phyloP scores from a whole-genome alignment of 75 land plant species.

The Selaginella moellendorffii region DNA sequence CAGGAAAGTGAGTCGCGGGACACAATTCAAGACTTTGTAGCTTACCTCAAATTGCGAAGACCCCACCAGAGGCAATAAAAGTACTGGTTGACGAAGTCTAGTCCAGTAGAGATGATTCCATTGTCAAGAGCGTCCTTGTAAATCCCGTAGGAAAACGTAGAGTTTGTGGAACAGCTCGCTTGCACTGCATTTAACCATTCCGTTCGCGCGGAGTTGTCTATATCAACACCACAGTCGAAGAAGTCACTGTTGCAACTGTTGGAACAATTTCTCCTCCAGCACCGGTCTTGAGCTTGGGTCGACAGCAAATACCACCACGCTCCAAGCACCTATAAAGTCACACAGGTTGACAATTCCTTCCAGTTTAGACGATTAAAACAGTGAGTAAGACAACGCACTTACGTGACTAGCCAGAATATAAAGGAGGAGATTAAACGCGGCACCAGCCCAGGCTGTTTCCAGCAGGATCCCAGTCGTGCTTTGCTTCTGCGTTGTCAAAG shows the following conservation, averaged over 20 bases:
- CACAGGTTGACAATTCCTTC: too few relatives aligned
- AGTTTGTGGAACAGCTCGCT: background rate
- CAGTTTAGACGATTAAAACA: too few relatives aligned
- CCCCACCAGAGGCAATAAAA: slow-evolving; percentile 97
- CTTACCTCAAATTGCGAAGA: slow-evolving; percentile 68
- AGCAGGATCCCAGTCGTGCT: slow-evolving; percentile 63
- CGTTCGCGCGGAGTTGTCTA: background rate
- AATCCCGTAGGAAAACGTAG: slow-evolving; percentile 42
- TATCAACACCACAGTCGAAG: slow-evolving; percentile 40
- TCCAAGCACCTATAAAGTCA: slow-evolving; percentile 54
- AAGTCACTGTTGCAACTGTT: slow-evolving; percentile 27
- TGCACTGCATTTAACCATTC: background rate
- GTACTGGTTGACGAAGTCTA: slow-evolving; percentile 43
- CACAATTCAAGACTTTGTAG: too few relatives aligned
- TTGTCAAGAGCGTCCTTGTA: slow-evolving; percentile 31
- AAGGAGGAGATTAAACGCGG: slow-evolving; percentile 79
- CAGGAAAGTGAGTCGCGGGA: background rate
- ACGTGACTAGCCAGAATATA: slow-evolving; percentile 97
- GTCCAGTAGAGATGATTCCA: slow-evolving; percentile 22
- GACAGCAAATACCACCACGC: slow-evolving; percentile 86
- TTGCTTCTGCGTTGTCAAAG: slow-evolving; percentile 52
- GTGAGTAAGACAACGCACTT: slow-evolving; percentile 25
- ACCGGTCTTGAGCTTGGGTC: slow-evolving; percentile 59
- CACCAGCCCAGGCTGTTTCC: slow-evolving; percentile 99
- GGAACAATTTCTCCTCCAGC: slow-evolving; percentile 63